phyloP scores from a whole-genome alignment of 441 rosid species.

The Euphorbia corollata region DNA sequence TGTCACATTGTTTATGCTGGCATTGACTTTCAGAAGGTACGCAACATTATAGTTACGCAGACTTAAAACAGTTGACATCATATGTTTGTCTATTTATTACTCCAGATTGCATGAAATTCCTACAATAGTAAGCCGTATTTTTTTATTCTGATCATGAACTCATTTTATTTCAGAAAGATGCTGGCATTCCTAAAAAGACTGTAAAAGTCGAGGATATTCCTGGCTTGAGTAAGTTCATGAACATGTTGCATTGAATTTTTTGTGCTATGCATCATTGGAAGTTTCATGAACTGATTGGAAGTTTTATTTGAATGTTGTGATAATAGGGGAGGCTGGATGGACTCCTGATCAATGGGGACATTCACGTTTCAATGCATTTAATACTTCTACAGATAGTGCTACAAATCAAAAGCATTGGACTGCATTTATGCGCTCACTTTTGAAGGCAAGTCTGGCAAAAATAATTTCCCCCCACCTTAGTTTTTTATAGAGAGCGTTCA shows the following conservation, averaged over 20 bases:
- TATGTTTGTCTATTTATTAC: neutral
- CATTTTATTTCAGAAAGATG: conserved; percentile 64
- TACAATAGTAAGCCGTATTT: conserved; percentile 1
- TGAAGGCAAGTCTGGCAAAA: conserved; percentile 52
- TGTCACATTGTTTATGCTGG: conserved; percentile 77
- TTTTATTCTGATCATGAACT: conserved; percentile 21
- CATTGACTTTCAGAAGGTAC: conserved; percentile 81
- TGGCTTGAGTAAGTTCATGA: conserved; percentile 75
- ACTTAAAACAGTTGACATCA: no score
- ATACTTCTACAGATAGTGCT: conserved; percentile 40
- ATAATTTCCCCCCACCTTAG: neutral
- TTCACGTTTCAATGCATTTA: conserved; percentile 65
- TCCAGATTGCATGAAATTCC: neutral
- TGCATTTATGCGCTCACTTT: conserved; percentile 75
- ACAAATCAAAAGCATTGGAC: conserved; percentile 74
- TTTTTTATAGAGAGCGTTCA: neutral
- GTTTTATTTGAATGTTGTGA: conserved; percentile 19
- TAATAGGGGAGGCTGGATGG: conserved; percentile 95
- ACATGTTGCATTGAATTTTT: neutral
- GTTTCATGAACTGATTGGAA: conserved; percentile 10
- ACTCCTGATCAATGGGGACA: conserved; percentile 95
- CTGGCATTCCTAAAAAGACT: conserved; percentile 62
- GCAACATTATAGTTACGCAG: neutral
- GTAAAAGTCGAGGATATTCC: conserved; percentile 83
- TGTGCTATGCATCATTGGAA: conserved; percentile 2